phyloP scores from a whole-genome alignment of 75 land plant species.

The Pseudotsuga menziesii region DNA sequence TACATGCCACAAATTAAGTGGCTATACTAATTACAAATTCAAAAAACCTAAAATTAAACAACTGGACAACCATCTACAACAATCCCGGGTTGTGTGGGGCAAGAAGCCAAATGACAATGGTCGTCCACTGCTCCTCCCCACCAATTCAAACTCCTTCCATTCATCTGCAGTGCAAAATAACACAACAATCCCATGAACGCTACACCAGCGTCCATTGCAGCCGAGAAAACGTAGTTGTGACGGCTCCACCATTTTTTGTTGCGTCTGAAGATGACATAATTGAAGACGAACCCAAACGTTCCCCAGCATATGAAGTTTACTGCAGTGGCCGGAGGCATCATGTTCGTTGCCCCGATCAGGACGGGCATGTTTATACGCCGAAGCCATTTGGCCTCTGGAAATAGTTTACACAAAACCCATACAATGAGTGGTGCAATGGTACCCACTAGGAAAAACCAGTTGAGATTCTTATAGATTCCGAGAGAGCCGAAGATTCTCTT shows the following conservation, averaged over 20 bases:
- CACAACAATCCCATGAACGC: slow-evolving; percentile 30
- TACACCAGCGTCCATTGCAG: slow-evolving; percentile 33
- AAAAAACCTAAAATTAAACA: no score
- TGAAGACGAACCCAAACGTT: slow-evolving; percentile 24
- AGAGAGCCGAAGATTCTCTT: slow-evolving; percentile 29
- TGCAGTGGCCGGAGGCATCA: slow-evolving; percentile 34
- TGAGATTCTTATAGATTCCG: slow-evolving; percentile 24
- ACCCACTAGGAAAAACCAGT: slow-evolving; percentile 42
- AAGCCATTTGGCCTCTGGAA: slow-evolving; percentile 24
- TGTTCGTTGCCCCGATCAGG: slow-evolving; percentile 13
- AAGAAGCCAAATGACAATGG: slow-evolving; percentile 53
- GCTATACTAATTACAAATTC: no score
- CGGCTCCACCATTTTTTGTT: slow-evolving; percentile 36
- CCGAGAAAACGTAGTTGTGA: slow-evolving; percentile 34
- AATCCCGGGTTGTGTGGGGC: slow-evolving; percentile 21
- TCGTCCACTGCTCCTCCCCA: slow-evolving; percentile 51
- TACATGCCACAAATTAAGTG: no score
- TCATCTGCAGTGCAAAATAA: slow-evolving; percentile 16
- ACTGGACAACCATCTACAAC: no score
- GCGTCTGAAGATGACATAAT: slow-evolving; percentile 16
- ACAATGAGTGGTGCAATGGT: slow-evolving; percentile 17
- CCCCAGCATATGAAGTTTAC: slow-evolving; percentile 24
- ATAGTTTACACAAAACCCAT: slow-evolving; percentile 14
- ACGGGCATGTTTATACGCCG: slow-evolving; percentile 27
- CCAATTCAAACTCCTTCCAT: slow-evolving; percentile 33